Conservation (phyloP, 1,284 basidiomycete genomes). For the Sphagnurus paluster region DNA sequence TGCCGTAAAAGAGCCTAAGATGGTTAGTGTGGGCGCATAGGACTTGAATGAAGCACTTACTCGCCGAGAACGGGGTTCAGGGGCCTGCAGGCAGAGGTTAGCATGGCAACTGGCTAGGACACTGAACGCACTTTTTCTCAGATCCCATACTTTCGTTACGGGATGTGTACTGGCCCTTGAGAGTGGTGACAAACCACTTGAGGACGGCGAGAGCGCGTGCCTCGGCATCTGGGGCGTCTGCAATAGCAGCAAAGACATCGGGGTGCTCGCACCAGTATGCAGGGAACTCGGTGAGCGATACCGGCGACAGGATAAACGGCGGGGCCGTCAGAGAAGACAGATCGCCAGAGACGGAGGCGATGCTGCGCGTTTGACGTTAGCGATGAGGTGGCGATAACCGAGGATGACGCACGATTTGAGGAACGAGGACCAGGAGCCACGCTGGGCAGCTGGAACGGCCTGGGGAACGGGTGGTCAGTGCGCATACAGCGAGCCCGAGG, state of each 20-base stretch:
- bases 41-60: conserved; percentile 43
- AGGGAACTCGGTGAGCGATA: conserved; percentile 86
- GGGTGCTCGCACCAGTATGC: conserved; percentile 95
- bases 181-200: conserved; percentile 91
- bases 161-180: conserved; percentile 94
- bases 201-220: conserved; percentile 76
- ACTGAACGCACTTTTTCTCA: conserved; percentile 87
- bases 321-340: conserved; percentile 93
- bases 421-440: conserved; percentile 77
- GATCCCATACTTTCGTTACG: conserved; percentile 92
- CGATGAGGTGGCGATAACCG: not conserved
- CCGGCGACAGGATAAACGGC: conserved; percentile 88
- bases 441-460: conserved; percentile 74
- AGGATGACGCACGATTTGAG: conserved; percentile 68
- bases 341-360: conserved; percentile 76
- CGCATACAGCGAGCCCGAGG: not conserved
- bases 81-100: conserved; percentile 51
- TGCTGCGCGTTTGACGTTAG: conserved; percentile 6
- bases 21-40: not conserved
- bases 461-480: conserved; percentile 23
- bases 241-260: conserved; percentile 81
- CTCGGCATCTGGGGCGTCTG: conserved; percentile 71
- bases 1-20: conserved; percentile 83
- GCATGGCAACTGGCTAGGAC: conserved; percentile 6
- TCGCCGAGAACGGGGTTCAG: conserved; percentile 96